Base-by-base conservation (phyloP, 1,284 basidiomycete genomes). In the Thecaphora frezii region DNA sequence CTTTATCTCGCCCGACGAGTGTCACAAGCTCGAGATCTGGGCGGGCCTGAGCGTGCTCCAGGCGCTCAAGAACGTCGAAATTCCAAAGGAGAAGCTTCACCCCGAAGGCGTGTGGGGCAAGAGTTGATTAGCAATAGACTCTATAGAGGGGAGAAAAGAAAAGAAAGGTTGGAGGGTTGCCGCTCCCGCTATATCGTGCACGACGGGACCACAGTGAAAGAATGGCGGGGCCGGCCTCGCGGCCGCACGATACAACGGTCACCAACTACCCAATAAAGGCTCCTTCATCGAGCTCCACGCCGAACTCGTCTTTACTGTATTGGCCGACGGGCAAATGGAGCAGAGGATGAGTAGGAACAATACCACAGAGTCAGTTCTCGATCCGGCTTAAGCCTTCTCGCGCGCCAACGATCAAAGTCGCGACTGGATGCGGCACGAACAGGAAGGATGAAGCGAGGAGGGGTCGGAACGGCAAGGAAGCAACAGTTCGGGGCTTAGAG, bases 1-100 rank as follows among this genome's bases (percentile, higher is more conserved):
- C 49, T 90, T 91, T 72, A 90, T 91, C 67, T 85, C 85, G 4
- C 89, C 89, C 7, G 82, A 85, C 37, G 81, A 85, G 55, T 89
- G 90, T 36, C 80, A 80, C 18, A 80, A 82, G 48, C 75, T 88
- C n/a, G 89, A 91, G 74, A 79, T 80, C 38, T 89, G 87, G 87
- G 83, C 85, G 25, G 86, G 87, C 14, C 78, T 71, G 49, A 83
- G 82, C 13, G 82, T 84, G 12, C 78, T 86, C 28, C 82, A 84
- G 42, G 83, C 85, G 3, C 76, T 87, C 48, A 57, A 44, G 9
- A 51, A 37, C 25, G 47, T 71, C 46, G 33, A 66, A 2, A 73
- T 74, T 14, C 56, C 66, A 2, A 16, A 49, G 19, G 71, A 73
- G 47, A 59, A 64, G 50, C 50, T 71, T 5, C 68, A 71, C 22